phyloP scores from a whole-genome alignment of 305 asterid species.

The Fraxinus platypoda region DNA sequence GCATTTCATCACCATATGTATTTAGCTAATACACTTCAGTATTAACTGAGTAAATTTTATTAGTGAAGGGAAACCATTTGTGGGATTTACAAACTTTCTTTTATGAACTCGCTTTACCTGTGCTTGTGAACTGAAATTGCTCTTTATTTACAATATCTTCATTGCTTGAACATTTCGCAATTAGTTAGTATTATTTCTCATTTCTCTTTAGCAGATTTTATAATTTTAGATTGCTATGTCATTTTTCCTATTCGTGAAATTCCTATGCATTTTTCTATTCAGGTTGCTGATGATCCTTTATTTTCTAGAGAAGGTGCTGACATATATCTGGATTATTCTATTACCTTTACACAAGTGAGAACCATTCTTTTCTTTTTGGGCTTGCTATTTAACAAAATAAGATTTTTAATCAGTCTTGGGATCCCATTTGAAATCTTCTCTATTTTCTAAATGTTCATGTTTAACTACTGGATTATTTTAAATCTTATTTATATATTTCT shows the following conservation, averaged over 20 bases:
- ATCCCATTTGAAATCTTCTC: not conserved
- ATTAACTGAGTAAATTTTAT: not conserved
- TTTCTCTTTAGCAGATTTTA: constrained; percentile 8
- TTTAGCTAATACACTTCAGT: not conserved
- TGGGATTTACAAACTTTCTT: constrained; percentile 11
- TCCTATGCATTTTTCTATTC: constrained; percentile 24
- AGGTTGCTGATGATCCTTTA: constrained; percentile 72
- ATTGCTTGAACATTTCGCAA: constrained; percentile 10
- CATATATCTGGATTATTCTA: constrained; percentile 67
- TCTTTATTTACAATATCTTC: constrained; percentile 1
- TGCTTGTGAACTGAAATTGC: constrained; percentile 1
- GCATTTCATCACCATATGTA: not conserved
- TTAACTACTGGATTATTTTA: not conserved
- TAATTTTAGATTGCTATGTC: not conserved
- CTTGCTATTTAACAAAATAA: not conserved
- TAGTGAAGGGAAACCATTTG: not conserved
- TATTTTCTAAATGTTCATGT: not conserved
- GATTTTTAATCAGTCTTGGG: constrained; percentile 2
- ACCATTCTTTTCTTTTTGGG: constrained; percentile 9
- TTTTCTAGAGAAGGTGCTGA: constrained; percentile 85
- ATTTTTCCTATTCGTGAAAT: constrained; percentile 13
- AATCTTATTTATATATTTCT: not conserved
- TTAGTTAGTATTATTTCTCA: constrained; percentile 4
- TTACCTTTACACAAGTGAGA: constrained; percentile 80
- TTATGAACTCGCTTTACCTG: not conserved